Evolutionary conservation across 495 filamentous ascomycete genomes (phyloP), one percentile per base, ranked within the genome.

Genomic region (Trichoderma erinaceum): DNA sequence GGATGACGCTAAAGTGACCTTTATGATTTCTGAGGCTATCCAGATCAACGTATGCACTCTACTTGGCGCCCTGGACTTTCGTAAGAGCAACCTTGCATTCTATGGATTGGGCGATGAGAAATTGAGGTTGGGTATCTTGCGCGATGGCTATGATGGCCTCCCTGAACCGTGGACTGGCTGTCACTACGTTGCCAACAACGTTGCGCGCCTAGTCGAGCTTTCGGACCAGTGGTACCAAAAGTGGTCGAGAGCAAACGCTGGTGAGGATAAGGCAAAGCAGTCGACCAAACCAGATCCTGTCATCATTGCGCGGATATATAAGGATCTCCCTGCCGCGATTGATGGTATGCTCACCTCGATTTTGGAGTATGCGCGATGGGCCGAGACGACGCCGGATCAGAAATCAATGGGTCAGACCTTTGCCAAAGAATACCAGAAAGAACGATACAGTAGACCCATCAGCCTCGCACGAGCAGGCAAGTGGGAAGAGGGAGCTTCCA

Each of bases 101-200:
- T 99, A 96, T 72, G 91, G 90, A 38, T 82, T 97, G 12, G 78
- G 79, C 29, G 79, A 85, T 58, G 85, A 83, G 64, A 75, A 83
- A 63, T 70, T 92, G 27, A 78, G 88, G 63, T 85, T 92, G 69
- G 92, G 93, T 41, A 82, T 94, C 52, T 76, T 94, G 21, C 75
- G 78, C 6, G 73, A 76, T 43, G 80, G 82, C 46, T 91, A 88
- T 72, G 79, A 87, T 41, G 85, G 80, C 4, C 80, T 97, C 21
- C 87, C 90, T 21, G 86, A 90, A 63, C 87, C 90, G 67, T 97
- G 93, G 93, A 96, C 91, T 4, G 90, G 89, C 12, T 86, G 83
- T 29, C 78, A 81, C 2, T 86, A 87, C 68, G 78, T 89, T 67
- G 78, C 83, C 27, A 81, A 83, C 67, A 83, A 86, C 66, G 73